A percentile compares a stretch with the other conserved stretches of the same genome.
phyloP scores from a whole-genome alignment of 768 basidiomycete species.

The Lentinula guzmanii region DNA sequence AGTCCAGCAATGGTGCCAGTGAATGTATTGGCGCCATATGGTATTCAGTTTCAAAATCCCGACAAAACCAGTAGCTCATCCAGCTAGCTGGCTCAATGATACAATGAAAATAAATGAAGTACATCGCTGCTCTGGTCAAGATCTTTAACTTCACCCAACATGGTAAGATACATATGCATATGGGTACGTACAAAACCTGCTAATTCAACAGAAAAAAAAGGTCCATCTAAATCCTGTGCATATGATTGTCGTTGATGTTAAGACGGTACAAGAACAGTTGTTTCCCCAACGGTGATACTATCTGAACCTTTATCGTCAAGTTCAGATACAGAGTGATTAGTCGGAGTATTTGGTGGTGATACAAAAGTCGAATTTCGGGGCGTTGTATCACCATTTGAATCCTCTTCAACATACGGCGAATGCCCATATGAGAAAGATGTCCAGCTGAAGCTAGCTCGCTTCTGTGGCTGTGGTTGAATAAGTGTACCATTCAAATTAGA shows the following conservation, averaged over 20 bases:
- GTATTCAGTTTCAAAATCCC: conserved; percentile 29
- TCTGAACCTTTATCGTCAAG: not conserved
- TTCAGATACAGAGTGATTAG: not conserved
- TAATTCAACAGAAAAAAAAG: not conserved
- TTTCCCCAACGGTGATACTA: not conserved
- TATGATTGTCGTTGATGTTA: conserved; percentile 1
- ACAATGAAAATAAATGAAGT: not conserved
- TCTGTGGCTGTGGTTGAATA: conserved; percentile 4
- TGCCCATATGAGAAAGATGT: conserved; percentile 16
- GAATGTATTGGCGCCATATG: conserved; percentile 58
- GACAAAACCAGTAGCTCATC: not conserved
- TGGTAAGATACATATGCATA: not conserved
- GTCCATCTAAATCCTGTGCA: not conserved
- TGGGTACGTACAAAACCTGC: not conserved
- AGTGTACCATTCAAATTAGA: not conserved
- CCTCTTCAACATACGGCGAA: conserved; percentile 12
- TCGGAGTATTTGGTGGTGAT: not conserved
- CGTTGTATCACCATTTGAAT: conserved; percentile 34
- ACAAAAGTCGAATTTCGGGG: conserved; percentile 35
- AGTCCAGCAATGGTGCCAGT: conserved; percentile 64
- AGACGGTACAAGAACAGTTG: conserved; percentile 1
- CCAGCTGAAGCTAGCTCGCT: conserved; percentile 13
- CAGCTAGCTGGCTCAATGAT: not conserved
- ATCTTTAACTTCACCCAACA: not conserved
- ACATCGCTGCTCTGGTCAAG: not conserved